Evolutionary conservation across 2,329 filamentous ascomycete genomes (phyloP).

Genomic region (Diplodia intermedia): DNA sequence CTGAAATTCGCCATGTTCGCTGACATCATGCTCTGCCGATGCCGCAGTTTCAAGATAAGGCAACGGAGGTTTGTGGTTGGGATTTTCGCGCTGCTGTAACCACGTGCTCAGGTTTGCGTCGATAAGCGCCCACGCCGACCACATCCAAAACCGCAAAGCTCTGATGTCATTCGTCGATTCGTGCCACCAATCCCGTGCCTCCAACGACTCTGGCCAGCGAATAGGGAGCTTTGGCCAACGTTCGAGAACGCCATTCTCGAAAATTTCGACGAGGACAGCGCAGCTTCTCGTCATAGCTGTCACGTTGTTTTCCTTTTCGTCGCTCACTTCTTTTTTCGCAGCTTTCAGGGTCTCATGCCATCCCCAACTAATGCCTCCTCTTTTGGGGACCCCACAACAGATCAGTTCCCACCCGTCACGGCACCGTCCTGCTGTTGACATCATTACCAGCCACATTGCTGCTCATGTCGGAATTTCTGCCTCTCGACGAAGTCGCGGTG

Average conservation of each 20-base stretch:
- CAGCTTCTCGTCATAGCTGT: constrained; percentile 17
- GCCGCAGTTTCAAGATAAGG: constrained; percentile 12
- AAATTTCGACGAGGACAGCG: constrained; percentile 4
- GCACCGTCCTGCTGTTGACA: not conserved
- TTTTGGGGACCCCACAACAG: constrained; percentile 11
- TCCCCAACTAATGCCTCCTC: not conserved
- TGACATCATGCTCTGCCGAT: constrained; percentile 20
- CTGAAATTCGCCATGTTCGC: not conserved
- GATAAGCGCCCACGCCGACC: constrained; percentile 25
- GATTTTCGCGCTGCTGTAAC: constrained; percentile 19
- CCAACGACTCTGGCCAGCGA: constrained; percentile 4
- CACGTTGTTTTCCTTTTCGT: not conserved
- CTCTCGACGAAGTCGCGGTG: constrained; percentile 1
- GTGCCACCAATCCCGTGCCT: constrained; percentile 9
- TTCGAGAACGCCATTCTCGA: constrained; percentile 9
- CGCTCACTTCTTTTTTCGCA: not conserved
- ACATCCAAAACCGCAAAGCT: constrained; percentile 1
- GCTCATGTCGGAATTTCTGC: not conserved
- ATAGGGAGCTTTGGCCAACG: constrained; percentile 5
- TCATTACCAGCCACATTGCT: constrained; percentile 16
- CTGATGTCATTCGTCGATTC: constrained; percentile 25
- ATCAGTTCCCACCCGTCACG: not conserved
- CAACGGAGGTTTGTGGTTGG: constrained; percentile 9
- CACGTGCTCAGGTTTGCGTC: constrained; percentile 19
- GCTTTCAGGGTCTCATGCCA: not conserved